Evolutionary conservation across 768 basidiomycete species (phyloP), one percentile per base, ranked within the genome.

Genomic region (Cantharellus cinnabarinus): DNA sequence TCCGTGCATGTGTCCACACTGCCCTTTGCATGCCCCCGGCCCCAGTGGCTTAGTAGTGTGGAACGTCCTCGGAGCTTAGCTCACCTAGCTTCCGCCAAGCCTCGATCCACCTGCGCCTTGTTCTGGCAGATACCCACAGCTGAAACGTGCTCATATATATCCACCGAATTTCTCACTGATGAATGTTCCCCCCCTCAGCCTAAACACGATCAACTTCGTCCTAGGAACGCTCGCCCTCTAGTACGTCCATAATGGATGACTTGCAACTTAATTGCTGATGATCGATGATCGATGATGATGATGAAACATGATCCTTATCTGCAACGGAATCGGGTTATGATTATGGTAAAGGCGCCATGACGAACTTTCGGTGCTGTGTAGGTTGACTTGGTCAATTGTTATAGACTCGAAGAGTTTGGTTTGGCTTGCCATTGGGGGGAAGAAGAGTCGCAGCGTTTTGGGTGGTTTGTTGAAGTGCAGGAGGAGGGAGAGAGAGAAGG

Each of bases 271-370:
- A n/a, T n/a, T n/a, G n/a, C n/a, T n/a, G n/a, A n/a, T n/a, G n/a
- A n/a, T n/a, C n/a, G n/a, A n/a, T n/a, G n/a, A n/a, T n/a, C n/a
- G 61, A n/a, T 44, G 58, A n/a, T 59, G 66, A 29, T 29, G 20
- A 29, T 29, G 20, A 29, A 29, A 63, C 63, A 42, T 64, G 63
- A 7, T 62, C 61, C 2, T 35, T 61, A 41, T 69, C 66, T 15
- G 73, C 74, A 29, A 42, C 75, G 70, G 66, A 60, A 5, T 3
- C 79, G 73, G 0, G 80, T 81, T 29, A 29, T 29, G 20, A n/a
- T n/a, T n/a, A n/a, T n/a, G n/a, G n/a, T 20, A 77, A 62, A 2
- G 80, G 80, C 0, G 79, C 75, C 51, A 79, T 71, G 3, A 77
- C 76, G 44, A 80, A 29, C 20, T 29, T 68, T 2, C 79, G 73